phyloP scores from a whole-genome alignment of 495 filamentous ascomycete genomes.

The Penicillium goetzii region DNA sequence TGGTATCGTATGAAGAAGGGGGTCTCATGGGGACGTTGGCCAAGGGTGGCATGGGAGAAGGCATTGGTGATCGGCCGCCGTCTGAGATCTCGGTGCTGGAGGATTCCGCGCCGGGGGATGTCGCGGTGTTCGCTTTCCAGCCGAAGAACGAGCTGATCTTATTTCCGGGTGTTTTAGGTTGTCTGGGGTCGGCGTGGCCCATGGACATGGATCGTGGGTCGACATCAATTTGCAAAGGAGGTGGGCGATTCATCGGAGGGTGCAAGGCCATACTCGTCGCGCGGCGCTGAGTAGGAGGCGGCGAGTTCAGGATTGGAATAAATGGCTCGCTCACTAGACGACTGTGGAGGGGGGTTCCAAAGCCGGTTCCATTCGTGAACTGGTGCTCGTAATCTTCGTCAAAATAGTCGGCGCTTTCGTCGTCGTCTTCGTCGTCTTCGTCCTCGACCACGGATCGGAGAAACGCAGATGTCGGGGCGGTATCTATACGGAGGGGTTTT shows the following conservation, averaged over 20 bases:
- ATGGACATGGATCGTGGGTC: constrained; percentile 38
- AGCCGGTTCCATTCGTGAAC: constrained; percentile 46
- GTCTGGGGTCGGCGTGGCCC: constrained; percentile 35
- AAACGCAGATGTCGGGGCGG: constrained; percentile 32
- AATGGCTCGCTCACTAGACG: constrained; percentile 56
- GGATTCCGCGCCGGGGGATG: constrained; percentile 61
- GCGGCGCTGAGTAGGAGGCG: constrained; percentile 40
- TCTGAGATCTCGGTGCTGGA: constrained; percentile 69
- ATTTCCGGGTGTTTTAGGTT: constrained; percentile 63
- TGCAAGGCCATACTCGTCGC: constrained; percentile 52
- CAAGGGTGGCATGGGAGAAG: constrained; percentile 59
- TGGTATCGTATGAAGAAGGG: constrained; percentile 49
- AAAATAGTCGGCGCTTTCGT: constrained; percentile 39
- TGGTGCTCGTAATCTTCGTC: constrained; percentile 38
- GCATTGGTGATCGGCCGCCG: constrained; percentile 58
- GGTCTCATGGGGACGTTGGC: constrained; percentile 47
- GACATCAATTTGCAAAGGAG: constrained; percentile 47
- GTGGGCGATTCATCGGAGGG: constrained; percentile 39
- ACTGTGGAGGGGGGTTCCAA: constrained; percentile 44
- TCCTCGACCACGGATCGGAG: constrained; percentile 31
- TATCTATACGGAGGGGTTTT: constrained; percentile 45
- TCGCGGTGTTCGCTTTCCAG: constrained; percentile 56
- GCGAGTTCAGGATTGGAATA: constrained; percentile 48
- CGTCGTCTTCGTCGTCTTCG: constrained; percentile 39
- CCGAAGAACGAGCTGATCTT: constrained; percentile 72